Base-by-base conservation (phyloP, 129 eudicot genomes). In the Lactuca saligna region DNA sequence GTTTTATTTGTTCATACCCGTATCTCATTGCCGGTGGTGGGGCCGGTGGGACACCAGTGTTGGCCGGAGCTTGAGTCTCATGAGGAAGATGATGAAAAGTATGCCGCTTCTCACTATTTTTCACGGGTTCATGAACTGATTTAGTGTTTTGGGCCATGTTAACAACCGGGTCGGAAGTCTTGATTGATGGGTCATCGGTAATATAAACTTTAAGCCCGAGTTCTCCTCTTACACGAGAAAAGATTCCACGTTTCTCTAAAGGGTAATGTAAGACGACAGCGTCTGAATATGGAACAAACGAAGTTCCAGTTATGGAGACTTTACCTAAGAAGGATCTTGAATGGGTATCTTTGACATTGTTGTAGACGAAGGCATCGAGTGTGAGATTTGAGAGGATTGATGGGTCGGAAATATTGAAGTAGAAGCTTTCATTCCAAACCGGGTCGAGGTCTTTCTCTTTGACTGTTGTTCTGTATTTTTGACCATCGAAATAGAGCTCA, bases 391-490 rank as follows among this genome's bases (percentile, higher is more conserved):
- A 78, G 75, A 92, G 95, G 70, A 67, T 77, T 39, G 91, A 79
- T 1, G 98, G 96, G 70, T 92, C 96, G 33, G 98, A 88, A 13
- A 92, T 88, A 33, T 92, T 86, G 82, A 92, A 92, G 89, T 92
- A 86, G 75, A 92, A 88, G 81, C 86, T 92, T 82, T 92, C 98
- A 7, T 92, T 77, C 98, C 98, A 92, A 33, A 92, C 84, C 2
- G 98, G 98, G 76, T 83, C 85, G 34, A 92, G 88, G 81, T 92
- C 98, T 79, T 86, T 92, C 50, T 92, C 96, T 61, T 92, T 88
- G 75, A 84, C 80, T 4, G 96, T 88, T 77, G 98, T 86, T 15
- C 88, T 89, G 77, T 78, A 83, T 66, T 79, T 88, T 80, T 88
- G 96, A 55, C 91, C 87, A 53, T 92, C 96, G 38, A 92, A 92